Base-by-base conservation (phyloP, 1,284 basidiomycete genomes). In the Blastosporella zonata region DNA sequence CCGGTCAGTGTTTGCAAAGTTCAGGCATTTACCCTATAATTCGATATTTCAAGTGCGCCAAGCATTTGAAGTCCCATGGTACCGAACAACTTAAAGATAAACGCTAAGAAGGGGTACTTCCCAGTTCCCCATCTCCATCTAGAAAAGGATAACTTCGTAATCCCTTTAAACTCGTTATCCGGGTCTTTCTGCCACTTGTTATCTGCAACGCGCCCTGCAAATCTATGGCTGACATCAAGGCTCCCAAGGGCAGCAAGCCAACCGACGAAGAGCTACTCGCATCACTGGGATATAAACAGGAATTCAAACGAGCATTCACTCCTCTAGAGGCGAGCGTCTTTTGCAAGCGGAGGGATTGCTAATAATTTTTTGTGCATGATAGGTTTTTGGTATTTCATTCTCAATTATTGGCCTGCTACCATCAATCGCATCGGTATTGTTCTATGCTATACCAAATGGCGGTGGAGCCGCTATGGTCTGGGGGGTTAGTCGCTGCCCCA, bases 381-480 rank as follows among this genome's bases (percentile, higher is more conserved):
- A 80, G 78, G 78, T 81, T 3, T 84, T 85, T 56, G 82, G 82
- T 1, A 75, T 84, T 28, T 77, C 78, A 0, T 84, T 85, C 62
- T 81, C 78, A 17, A 81, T 84, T 47, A 84, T 86, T 54, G 84
- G 85, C 3, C 59, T 77, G 1, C 54, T 76, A n/a, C 68, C 68
- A n/a, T 72, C 63, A 6, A 68, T 70, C 45, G 63, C 68, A 1
- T 85, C 87, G 5, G 85, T 88, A 6, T 67, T 91, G 6, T 71
- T 84, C 53, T 90, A 89, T 67, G 78, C 87, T 0, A 69, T 91
- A 23, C 84, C 85, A 0, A 87, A 90, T 66, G 91, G 90, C 6
- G 90, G 88, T 3, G 83, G 87, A 0, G 77, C 82, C 1, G 78
- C 84, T 3, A 90, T 93, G 88, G 83, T 92, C 3, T 93, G 90